phyloP scores from a whole-genome alignment of 192 early-diverging fungal species.

The Linnemannia exigua region DNA sequence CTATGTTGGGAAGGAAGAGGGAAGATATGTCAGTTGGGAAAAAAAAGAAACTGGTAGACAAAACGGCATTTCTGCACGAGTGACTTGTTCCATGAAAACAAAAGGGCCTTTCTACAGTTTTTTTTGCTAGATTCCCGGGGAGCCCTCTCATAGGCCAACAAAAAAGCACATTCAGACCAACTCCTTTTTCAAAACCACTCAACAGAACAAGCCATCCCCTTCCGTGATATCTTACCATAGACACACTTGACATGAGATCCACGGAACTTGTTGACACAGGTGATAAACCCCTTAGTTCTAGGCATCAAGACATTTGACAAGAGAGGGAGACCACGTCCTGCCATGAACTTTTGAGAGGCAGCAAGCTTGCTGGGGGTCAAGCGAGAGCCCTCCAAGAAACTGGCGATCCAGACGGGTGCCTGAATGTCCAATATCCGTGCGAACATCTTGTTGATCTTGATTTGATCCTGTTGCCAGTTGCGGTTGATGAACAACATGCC shows the following conservation, averaged over 20 bases:
- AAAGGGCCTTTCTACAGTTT: not conserved
- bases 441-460: slow-evolving; percentile 66
- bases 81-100: not conserved
- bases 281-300: slow-evolving; percentile 68
- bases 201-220: not conserved
- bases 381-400: slow-evolving; percentile 70
- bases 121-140: not conserved
- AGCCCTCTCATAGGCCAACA: not conserved
- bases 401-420: slow-evolving; percentile 68
- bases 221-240: slow-evolving; percentile 67
- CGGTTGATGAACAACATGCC: slow-evolving; percentile 71
- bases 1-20: slow-evolving; percentile 18
- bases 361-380: slow-evolving; percentile 62
- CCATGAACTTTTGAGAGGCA: slow-evolving; percentile 65
- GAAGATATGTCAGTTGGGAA: not conserved
- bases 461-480: slow-evolving; percentile 69
- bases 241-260: slow-evolving; percentile 69
- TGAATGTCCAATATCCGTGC: slow-evolving; percentile 60
- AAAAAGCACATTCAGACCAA: not conserved
- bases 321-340: slow-evolving; percentile 58
- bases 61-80: not conserved
- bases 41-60: not conserved
- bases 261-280: slow-evolving; percentile 66
- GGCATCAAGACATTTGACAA: slow-evolving; percentile 67
- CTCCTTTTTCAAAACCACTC: not conserved